Base-by-base conservation (phyloP, 2,329 filamentous ascomycete genomes). In the Nannizziopsis barbatae region DNA sequence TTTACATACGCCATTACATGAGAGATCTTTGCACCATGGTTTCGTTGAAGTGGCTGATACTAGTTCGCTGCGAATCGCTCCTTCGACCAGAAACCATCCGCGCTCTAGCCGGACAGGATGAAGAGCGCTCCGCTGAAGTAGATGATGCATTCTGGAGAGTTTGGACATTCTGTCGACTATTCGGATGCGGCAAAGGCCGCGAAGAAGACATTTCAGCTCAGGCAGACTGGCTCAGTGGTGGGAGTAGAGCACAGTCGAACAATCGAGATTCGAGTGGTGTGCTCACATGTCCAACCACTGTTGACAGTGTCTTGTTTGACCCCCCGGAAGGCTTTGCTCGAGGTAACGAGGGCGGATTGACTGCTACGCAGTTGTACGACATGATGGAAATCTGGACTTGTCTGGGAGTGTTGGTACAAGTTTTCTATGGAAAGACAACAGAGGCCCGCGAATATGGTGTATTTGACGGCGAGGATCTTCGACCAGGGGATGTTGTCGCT, bases 301-400 rank as follows among this genome's bases (percentile, higher is more conserved):
- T 75, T 56, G 71, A 71, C 49, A 71, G 72, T 51, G 73, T 76
- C 5, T 60, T 80, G 12, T 70, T 79, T 37, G 73, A 75, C 49
- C 71, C 75, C 4, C 73, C 77, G 0, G 70, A 75, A 18, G 72
- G 71, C n/a, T 81, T 81, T 53, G 77, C 71, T 2, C 66, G 65
- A 45, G 77, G 78, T 2, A 82, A 82, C 55, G 59, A 58, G 11
- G 67, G 63, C 10, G 78, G 78, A 0, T 64, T 82, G 36, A 71
- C 68, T 6, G 69, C 73, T 3, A 68, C 71, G 47, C 71, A 82
- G 55, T 65, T 82, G 8, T 80, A 79, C 53, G 77, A 81, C 57
- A 79, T 82, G 70, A 77, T 71, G 35, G 79, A 82, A 56, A 69
- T 82, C 9, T 82, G 79, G 79, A 77, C 73, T 8, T 81, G 78